These are phyloP conservation scores for Actinidia arguta DNA, from an alignment of 179 eudicot genomes.

Conservation along the genomic window DNA sequence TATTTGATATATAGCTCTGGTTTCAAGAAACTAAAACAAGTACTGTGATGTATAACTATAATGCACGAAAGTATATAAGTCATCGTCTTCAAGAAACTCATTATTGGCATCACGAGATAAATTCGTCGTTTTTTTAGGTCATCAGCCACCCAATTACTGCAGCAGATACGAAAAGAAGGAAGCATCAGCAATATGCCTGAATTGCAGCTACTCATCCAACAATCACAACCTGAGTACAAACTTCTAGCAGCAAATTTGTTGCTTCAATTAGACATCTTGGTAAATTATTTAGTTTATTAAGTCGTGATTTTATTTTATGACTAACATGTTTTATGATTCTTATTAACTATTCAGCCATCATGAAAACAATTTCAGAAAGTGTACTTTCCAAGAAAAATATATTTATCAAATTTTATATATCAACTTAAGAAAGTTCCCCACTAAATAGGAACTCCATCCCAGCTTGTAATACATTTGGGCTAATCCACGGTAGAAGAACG, in stretches of 20 bases:
- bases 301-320: not conserved
- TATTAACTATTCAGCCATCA: not conserved
- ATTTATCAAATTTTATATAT: not conserved
- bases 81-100: not conserved
- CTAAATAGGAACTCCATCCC: conserved; percentile 12
- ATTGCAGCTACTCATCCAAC: conserved; percentile 42
- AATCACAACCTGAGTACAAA: conserved; percentile 41
- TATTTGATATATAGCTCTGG: conserved; percentile 1
- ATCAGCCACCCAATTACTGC: conserved; percentile 42
- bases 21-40: not conserved
- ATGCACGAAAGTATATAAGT: conserved; percentile 1
- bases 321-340: not conserved
- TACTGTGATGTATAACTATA: not conserved
- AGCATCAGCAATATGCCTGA: conserved; percentile 31
- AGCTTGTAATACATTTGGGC: not conserved
- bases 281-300: conserved; percentile 24
- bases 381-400: not conserved
- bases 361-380: not conserved
- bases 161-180: conserved; percentile 47
- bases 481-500: not conserved
- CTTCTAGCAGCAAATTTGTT: conserved; percentile 61
- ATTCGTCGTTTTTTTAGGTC: conserved; percentile 31
- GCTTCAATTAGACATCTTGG: conserved; percentile 55
- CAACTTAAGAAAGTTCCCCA: not conserved
- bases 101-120: not conserved